These are phyloP conservation scores for Pontederia crassipes DNA, from an alignment of 176 grass and related monocot genomes.

Conservation along the genomic window DNA sequence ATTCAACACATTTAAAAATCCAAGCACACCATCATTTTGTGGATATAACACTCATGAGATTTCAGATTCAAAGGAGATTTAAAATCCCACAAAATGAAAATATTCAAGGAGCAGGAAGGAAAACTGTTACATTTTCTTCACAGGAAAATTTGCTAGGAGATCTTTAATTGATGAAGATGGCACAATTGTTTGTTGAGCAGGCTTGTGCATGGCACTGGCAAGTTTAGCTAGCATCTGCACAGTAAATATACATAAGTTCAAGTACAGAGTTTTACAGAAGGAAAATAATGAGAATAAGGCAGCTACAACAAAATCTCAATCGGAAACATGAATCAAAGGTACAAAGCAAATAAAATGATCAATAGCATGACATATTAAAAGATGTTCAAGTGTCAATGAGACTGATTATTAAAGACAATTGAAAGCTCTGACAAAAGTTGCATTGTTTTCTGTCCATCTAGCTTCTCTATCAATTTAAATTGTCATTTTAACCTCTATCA, in stretches of 20 bases:
- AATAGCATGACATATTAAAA: too few species aligned
- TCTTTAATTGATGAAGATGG: constrained; percentile 69
- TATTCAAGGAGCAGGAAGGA: not conserved
- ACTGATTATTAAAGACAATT: too few species aligned
- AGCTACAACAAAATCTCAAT: not conserved
- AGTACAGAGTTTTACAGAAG: not conserved
- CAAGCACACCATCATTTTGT: too few species aligned
- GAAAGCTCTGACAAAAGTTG: too few species aligned
- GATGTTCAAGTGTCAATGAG: too few species aligned
- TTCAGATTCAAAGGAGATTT: not conserved
- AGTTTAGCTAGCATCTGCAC: constrained; percentile 94
- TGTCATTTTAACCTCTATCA: constrained; percentile 22
- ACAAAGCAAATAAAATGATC: too few species aligned
- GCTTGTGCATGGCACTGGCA: constrained; percentile 89
- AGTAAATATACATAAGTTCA: constrained; percentile 24
- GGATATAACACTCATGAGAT: too few species aligned
- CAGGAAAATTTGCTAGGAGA: constrained; percentile 62
- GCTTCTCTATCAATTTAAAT: not conserved
- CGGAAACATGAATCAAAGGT: too few species aligned
- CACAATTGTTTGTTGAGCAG: constrained; percentile 92
- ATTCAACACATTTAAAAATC: not conserved
- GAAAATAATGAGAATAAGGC: not conserved
- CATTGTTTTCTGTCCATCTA: too few species aligned
- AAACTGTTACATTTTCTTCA: constrained; percentile 85
- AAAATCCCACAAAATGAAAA: constrained; percentile 2